Conservation (phyloP, 2,329 filamentous ascomycete species). For the Raffaelea albimanens region DNA sequence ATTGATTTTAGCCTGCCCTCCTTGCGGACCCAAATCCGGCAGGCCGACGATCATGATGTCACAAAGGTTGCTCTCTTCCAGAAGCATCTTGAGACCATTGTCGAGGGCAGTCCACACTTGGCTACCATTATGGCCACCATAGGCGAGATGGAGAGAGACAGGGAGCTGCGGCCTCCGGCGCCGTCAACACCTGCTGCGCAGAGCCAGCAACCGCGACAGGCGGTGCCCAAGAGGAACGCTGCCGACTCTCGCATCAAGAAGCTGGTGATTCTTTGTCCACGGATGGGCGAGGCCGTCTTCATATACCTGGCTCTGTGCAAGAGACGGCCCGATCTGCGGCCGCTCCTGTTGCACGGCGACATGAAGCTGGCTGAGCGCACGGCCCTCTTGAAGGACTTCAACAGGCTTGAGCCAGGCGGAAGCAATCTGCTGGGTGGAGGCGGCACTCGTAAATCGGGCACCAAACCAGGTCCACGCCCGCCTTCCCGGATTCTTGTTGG, state of each 20-base stretch:
- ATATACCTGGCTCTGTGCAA: slow-evolving; percentile 13
- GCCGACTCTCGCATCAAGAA: slow-evolving; percentile 15
- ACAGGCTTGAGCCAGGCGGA: too few species aligned
- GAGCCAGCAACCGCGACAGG: too few species aligned
- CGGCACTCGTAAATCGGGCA: too few species aligned
- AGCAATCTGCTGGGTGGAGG: too few species aligned
- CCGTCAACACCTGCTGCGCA: neutral
- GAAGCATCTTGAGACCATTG: slow-evolving; percentile 10
- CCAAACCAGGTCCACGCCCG: too few species aligned
- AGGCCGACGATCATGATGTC: slow-evolving; percentile 9
- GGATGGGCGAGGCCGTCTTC: slow-evolving; percentile 15
- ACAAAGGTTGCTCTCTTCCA: slow-evolving; percentile 11
- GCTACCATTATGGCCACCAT: slow-evolving; percentile 9
- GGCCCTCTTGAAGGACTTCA: slow-evolving; percentile 11
- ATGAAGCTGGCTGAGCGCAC: slow-evolving; percentile 11
- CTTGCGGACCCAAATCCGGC: slow-evolving; percentile 10
- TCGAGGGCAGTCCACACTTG: slow-evolving; percentile 11
- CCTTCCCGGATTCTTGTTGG: slow-evolving; percentile 9
- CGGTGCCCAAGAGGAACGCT: neutral
- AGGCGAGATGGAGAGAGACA: slow-evolving; percentile 11
- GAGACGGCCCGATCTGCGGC: slow-evolving; percentile 6
- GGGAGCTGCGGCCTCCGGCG: slow-evolving; percentile 1
- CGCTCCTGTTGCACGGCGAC: slow-evolving; percentile 13
- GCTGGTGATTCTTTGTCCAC: slow-evolving; percentile 15
- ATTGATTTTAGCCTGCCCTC: slow-evolving; percentile 71